Base-by-base conservation (phyloP, 495 filamentous ascomycete genomes). In the Penicillium riverlandense region DNA sequence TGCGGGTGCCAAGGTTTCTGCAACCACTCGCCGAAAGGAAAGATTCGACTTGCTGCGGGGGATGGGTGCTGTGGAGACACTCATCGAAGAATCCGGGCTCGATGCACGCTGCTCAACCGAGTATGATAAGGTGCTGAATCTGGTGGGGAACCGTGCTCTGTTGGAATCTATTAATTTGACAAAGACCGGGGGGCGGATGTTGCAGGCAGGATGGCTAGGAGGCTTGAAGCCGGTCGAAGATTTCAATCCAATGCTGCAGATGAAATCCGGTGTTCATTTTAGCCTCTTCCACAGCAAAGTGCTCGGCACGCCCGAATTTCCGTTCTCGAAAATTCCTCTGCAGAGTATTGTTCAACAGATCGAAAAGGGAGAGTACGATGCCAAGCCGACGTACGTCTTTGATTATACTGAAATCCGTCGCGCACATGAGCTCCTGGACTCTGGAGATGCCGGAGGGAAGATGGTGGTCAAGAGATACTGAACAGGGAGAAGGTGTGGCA, bases 181-280 rank as follows among this genome's bases (percentile, higher is more conserved):
- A 5, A 50, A 53, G 10, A 42, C 52, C 9, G 69, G 66, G 2
- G 70, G 70, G 0, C 55, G 69, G 2, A 54, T 74, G 42, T 59
- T 58, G 22, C 58, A 62, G 32, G 71, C 69, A 3, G 71, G 71
- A 0, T 75, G 60, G 44, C 49, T 72, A 5, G 71, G 73, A 22
- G 73, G 71, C 7, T 48, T 76, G 27, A 68, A 47, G 2, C 69
- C 73, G 5, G 52, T 76, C n/a, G 33, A 35, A 2, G 63, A 71
- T 12, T 75, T 74, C 55, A 73, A 74, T 48, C 70, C 67, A 16
- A 52, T 74, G 42, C 35, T 72, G 10, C 58, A 73, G 51, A 73
- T 74, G 66, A 61, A 56, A 16, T 63, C 57, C 35, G 73, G 70
- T 2, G 69, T 74, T n/a, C 69, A 76, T 45, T 72, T 76, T 45